Base-by-base conservation (phyloP, 192 early-diverging fungal genomes). In the Dissophora globulifera region DNA sequence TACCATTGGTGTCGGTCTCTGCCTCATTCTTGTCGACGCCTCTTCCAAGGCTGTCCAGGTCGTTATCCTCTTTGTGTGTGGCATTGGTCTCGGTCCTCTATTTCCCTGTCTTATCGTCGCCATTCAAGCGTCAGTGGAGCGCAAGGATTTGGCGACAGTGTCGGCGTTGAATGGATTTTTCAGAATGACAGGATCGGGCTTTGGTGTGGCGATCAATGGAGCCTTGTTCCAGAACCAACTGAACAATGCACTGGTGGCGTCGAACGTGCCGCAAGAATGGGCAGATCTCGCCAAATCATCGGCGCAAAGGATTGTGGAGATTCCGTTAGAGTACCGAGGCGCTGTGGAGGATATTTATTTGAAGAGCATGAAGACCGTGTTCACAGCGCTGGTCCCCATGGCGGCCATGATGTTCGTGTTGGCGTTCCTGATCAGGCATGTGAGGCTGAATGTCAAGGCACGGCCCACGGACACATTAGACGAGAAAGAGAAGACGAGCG, bases 141-240 rank as follows among this genome's bases (percentile, higher is more conserved):
- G 72, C 1, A 61, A 66, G 30, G 72, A 76, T 58, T 33, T 76
- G 4, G 72, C 72, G 17, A 71, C 65, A 0, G 69, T 71, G 0
- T 72, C 80, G 4, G 64, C 80, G 8, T 29, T 81, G 17, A 59
- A 70, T 35, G 78, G 68, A 62, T 90, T 71, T 78, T 88, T 62
- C 79, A 81, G 60, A 51, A 81, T 81, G 62, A 76, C 62, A 1
- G 70, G 69, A 0, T 70, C 70, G 4, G 78, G 81, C 4, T 70
- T 91, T 55, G 88, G 88, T 10, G 40, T 91, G 26, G 86, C 87
- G 20, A 86, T 89, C 50, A 82, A 82, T 8, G 88, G 85, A 26
- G 84, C 89, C 25, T 59, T 91, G 33, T 84, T 89, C 67, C 85
- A 74, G 22, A 76, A 76, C 38, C 51, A 66, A 6, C 23, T 76